Conservation (phyloP, 306 rosid species). For the Prunus mongolica region DNA sequence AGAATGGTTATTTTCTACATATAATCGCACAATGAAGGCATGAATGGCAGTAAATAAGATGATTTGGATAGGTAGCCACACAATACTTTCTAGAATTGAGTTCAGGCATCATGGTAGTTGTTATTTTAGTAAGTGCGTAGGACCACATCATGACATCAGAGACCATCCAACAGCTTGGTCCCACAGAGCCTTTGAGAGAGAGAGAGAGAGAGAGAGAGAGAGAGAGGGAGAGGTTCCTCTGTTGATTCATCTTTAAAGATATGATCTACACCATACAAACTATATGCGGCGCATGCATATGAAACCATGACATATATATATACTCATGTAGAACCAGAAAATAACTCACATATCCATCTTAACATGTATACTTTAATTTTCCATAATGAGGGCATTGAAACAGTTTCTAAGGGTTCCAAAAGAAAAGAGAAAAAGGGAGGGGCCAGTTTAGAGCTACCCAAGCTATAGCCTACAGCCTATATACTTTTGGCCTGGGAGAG, state of each 20-base stretch:
- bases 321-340: not conserved
- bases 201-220: not conserved
- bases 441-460: not conserved
- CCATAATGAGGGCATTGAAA: not conserved
- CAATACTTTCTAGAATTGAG: too few species aligned
- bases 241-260: not conserved
- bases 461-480: not conserved
- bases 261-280: not conserved
- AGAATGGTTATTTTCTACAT: too few species aligned
- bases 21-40: too few species aligned
- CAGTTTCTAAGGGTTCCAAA: not conserved
- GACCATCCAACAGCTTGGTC: not conserved
- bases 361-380: too few species aligned
- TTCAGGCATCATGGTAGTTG: not conserved
- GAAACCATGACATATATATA: not conserved
- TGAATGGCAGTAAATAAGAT: too few species aligned
- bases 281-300: slow-evolving; percentile 2
- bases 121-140: not conserved
- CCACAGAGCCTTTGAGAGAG: not conserved
- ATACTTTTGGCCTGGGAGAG: not conserved
- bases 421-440: too few species aligned
- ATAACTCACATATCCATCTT: not conserved
- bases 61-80: not conserved
- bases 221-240: not conserved
- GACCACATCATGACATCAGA: not conserved